Evolutionary conservation across 2,329 filamentous ascomycete genomes (phyloP).

Genomic region (Aschersonia sp.): DNA sequence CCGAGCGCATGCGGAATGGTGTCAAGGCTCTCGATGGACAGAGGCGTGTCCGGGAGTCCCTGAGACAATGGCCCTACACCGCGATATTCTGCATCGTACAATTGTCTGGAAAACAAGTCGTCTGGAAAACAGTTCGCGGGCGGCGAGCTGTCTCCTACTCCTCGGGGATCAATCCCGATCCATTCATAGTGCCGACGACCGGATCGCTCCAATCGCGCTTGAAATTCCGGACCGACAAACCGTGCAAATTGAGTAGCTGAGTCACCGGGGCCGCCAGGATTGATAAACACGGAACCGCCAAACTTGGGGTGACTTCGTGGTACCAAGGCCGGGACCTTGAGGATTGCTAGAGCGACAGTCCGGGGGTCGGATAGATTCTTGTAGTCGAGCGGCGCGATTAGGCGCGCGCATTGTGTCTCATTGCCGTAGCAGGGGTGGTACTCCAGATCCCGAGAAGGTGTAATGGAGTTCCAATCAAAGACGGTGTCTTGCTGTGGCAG

Average conservation of each 20-base stretch:
- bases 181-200: conserved; percentile 18
- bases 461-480: conserved; percentile 6
- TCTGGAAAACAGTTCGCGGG: conserved; percentile 5
- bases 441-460: conserved; percentile 7
- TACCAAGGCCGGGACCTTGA: conserved; percentile 21
- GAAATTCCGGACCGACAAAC: conserved; percentile 10
- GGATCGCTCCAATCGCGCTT: conserved; percentile 13
- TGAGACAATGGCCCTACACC: neutral
- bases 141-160: conserved; percentile 10
- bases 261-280: conserved; percentile 24
- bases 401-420: conserved; percentile 21
- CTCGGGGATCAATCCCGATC: conserved; percentile 25
- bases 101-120: conserved; percentile 6
- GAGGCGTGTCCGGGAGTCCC: neutral
- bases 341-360: conserved; percentile 20
- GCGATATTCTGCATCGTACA: neutral
- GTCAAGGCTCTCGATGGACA: neutral
- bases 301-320: conserved; percentile 18
- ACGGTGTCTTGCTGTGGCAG: too few relatives aligned
- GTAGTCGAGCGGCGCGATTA: conserved; percentile 25
- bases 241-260: conserved; percentile 15
- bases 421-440: conserved; percentile 18
- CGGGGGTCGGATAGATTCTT: conserved; percentile 12
- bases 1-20: conserved; percentile 1
- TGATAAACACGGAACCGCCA: conserved; percentile 21